Evolutionary conservation across 2,329 filamentous ascomycete species (phyloP).

Genomic region (Colletotrichum sp.): DNA sequence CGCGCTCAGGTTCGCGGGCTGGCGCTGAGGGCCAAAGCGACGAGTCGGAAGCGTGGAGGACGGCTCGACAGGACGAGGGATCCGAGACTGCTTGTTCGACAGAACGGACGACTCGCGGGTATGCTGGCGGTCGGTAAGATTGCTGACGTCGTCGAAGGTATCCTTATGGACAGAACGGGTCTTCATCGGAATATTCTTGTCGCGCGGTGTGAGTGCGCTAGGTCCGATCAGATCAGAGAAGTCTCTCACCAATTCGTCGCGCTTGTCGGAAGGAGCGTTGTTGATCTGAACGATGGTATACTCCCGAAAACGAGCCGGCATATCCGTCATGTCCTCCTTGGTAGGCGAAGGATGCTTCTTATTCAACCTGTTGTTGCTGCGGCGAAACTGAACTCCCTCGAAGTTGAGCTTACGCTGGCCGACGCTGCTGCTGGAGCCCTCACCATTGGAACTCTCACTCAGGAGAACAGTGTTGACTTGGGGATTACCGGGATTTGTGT

Average conservation of each 20-base stretch:
- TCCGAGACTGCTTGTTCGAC: constrained; percentile 19
- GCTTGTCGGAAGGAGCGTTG: constrained; percentile 1
- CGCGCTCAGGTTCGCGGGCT: constrained; percentile 25
- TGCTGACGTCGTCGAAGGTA: not conserved
- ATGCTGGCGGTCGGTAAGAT: not conserved
- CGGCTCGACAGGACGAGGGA: constrained; percentile 25
- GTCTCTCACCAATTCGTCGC: not conserved
- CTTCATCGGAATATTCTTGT: constrained; percentile 33
- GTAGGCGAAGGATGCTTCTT: constrained; percentile 54
- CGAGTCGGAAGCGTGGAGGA: constrained; percentile 25
- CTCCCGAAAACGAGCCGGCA: constrained; percentile 37
- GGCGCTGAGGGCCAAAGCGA: constrained; percentile 29
- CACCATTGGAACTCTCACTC: not conserved
- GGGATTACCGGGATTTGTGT: not conserved
- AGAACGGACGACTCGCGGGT: not conserved
- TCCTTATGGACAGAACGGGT: not conserved
- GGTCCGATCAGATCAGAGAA: not conserved
- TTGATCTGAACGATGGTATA: constrained; percentile 5
- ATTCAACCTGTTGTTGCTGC: not conserved
- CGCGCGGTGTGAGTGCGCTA: constrained; percentile 24
- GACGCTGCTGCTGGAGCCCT: not conserved
- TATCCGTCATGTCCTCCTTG: constrained; percentile 43
- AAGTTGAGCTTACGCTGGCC: not conserved
- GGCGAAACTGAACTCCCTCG: not conserved
- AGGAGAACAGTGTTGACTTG: not conserved